Evolutionary conservation across 1,284 basidiomycete genomes (phyloP).

Genomic region (Ustilago lituana): DNA sequence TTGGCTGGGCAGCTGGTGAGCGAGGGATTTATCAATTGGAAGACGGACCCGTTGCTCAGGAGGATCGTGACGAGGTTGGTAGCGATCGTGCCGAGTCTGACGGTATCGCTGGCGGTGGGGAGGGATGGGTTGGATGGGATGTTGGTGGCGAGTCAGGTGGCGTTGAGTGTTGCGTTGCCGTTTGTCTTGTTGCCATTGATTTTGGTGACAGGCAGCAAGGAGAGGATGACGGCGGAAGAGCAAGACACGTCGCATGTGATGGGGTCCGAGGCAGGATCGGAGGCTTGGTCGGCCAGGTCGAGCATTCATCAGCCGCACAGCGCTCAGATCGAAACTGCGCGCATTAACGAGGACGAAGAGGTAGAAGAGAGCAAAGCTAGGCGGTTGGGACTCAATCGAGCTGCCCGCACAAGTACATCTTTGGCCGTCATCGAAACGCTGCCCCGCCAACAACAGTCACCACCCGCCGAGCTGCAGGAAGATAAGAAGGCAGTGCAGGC

Average conservation of each 20-base stretch:
- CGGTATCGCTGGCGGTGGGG: conserved; percentile 81
- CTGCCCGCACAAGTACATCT: conserved; percentile 6
- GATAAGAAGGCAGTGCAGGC: no score
- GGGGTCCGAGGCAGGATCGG: background rate
- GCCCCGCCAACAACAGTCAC: conserved; percentile 5
- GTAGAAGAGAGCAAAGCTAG: no score
- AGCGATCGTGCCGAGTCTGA: conserved; percentile 85
- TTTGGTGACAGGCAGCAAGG: conserved; percentile 52
- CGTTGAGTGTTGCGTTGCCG: conserved; percentile 85
- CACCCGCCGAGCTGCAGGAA: no score
- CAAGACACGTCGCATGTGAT: background rate
- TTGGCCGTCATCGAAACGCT: conserved; percentile 15
- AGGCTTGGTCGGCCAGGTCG: conserved; percentile 15
- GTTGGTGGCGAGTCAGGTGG: conserved; percentile 87
- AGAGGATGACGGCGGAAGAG: conserved; percentile 46
- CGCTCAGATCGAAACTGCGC: no score
- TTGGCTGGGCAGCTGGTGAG: conserved; percentile 89
- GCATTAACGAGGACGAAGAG: no score
- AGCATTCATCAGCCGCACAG: no score
- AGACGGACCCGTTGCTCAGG: conserved; percentile 80
- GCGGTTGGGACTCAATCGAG: background rate
- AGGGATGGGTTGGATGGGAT: conserved; percentile 80
- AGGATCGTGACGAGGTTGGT: conserved; percentile 84
- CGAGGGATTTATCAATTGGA: conserved; percentile 93
- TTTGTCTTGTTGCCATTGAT: conserved; percentile 69